These are phyloP conservation scores for Yarrowia porcina DNA, from an alignment of 805 yeast species.

Conservation along the genomic window DNA sequence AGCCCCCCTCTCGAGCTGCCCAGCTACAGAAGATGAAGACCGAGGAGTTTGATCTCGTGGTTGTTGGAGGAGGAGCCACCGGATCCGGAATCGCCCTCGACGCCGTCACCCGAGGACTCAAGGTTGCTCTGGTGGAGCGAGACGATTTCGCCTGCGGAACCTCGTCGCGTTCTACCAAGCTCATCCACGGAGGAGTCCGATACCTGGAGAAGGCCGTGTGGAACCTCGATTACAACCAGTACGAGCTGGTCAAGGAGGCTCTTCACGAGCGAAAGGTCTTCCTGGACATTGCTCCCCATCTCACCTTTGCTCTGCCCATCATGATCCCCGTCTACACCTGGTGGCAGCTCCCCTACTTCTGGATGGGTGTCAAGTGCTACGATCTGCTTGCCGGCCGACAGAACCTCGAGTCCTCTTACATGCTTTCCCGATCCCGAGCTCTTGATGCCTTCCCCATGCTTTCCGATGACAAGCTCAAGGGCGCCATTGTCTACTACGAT, in stretches of 20 bases:
- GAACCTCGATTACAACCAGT: constrained; percentile 85
- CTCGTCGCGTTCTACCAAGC: constrained; percentile 88
- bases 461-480: constrained; percentile 73
- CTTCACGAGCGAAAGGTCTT: constrained; percentile 82
- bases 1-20: constrained; percentile 35
- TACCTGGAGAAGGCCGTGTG: constrained; percentile 92
- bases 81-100: constrained; percentile 93
- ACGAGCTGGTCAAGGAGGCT: constrained; percentile 85
- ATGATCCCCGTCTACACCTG: constrained; percentile 94
- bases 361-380: constrained; percentile 85
- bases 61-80: constrained; percentile 95
- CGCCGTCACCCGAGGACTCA: constrained; percentile 85
- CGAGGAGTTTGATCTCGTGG: constrained; percentile 68
- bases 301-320: constrained; percentile 80
- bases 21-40: constrained; percentile 35
- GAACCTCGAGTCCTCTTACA: constrained; percentile 73
- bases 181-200: constrained; percentile 97
- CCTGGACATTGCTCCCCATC: constrained; percentile 88
- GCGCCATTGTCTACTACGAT: constrained; percentile 90
- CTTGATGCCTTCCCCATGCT: constrained; percentile 80
- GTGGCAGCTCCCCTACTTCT: constrained; percentile 95
- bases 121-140: constrained; percentile 81
- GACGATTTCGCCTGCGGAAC: constrained; percentile 91
- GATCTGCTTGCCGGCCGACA: constrained; percentile 90
- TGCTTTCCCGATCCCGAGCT: constrained; percentile 64